Percentiles rank a stretch among this genome's conserved stretches.
These are phyloP conservation scores for Calcarisporium arbuscula DNA, from an alignment of 2,329 filamentous ascomycete genomes.

Conservation along the genomic window DNA sequence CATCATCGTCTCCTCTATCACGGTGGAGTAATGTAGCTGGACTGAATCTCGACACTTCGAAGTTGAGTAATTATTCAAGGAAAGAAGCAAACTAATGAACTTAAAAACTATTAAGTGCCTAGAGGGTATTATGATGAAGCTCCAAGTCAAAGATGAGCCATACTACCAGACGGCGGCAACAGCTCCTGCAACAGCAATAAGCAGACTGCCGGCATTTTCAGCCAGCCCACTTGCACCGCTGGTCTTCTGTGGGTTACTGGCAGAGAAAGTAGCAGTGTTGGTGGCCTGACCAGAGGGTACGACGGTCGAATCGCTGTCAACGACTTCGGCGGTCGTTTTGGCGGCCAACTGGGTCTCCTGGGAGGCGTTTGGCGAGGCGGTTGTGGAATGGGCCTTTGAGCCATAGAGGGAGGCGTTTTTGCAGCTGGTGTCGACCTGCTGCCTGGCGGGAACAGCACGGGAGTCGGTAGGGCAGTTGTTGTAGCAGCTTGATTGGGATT, in stretches of 20 bases:
- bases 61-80: background rate
- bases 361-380: conserved; percentile 16
- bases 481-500: conserved; percentile 36
- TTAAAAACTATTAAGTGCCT: no score
- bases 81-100: background rate
- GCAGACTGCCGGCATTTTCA: conserved; percentile 25
- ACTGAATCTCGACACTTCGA: no score
- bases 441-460: conserved; percentile 24
- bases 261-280: conserved; percentile 17
- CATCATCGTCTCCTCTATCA: no score
- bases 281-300: conserved; percentile 9
- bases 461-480: conserved; percentile 50
- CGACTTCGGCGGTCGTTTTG: no score
- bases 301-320: background rate
- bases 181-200: conserved; percentile 30
- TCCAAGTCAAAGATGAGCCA: background rate
- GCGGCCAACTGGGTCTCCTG: conserved; percentile 14
- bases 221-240: no score
- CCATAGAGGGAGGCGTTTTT: conserved; percentile 37
- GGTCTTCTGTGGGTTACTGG: no score
- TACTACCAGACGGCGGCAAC: conserved; percentile 31
- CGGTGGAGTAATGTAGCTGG: no score
- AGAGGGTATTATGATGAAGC: no score
- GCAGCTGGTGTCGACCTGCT: conserved; percentile 39
- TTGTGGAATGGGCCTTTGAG: conserved; percentile 15